Evolutionary conservation across 352 stramenopile species (phyloP).

Genomic region (Thraustotheca clavata): DNA sequence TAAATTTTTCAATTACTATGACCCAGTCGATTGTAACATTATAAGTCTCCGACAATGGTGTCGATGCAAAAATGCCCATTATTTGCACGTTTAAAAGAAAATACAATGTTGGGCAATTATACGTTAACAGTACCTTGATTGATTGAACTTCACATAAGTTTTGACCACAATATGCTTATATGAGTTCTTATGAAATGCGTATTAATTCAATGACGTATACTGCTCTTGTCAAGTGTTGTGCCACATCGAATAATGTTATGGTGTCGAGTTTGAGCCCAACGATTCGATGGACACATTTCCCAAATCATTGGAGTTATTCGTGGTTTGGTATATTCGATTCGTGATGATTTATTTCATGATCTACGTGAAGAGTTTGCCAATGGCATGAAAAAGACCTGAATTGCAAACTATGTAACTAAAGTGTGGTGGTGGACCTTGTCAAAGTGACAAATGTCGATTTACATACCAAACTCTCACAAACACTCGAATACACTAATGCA

Average conservation of each 20-base stretch:
- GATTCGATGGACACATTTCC: constrained; percentile 79
- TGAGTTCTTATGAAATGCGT: too few relatives aligned
- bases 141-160: too few relatives aligned
- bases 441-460: constrained; percentile 82
- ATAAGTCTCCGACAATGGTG: too few relatives aligned
- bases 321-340: constrained; percentile 68
- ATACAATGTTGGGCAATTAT: too few relatives aligned
- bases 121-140: too few relatives aligned
- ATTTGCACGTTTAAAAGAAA: too few relatives aligned
- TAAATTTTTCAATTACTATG: too few relatives aligned
- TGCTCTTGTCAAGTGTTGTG: constrained; percentile 57
- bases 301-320: constrained; percentile 68
- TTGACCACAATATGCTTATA: too few relatives aligned
- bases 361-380: constrained; percentile 70
- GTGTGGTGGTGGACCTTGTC: constrained; percentile 82
- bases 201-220: constrained; percentile 77
- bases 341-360: constrained; percentile 76
- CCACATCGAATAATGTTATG: constrained; percentile 83
- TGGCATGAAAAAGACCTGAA: constrained; percentile 82
- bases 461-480: constrained; percentile 44
- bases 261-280: constrained; percentile 69
- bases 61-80: too few relatives aligned
- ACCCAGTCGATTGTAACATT: too few relatives aligned
- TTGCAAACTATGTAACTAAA: constrained; percentile 50
- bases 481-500: constrained; percentile 68